These are phyloP conservation scores for Aechmea fasciata DNA, from an alignment of 176 grass and related monocot genomes.

Conservation along the genomic window DNA sequence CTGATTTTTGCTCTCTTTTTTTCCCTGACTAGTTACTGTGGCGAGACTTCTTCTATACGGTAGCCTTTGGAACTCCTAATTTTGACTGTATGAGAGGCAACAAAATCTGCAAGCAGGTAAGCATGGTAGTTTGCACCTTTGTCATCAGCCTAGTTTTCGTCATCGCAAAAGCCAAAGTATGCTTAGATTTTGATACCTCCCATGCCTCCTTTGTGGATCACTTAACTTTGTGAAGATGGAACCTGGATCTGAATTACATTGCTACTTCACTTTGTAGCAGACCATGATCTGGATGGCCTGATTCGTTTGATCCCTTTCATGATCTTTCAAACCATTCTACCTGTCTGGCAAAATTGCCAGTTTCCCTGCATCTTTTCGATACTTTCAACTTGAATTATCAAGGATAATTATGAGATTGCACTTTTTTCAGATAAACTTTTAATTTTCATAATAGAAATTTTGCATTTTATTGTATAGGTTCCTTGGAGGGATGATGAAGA, in stretches of 20 bases:
- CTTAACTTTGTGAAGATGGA: background rate
- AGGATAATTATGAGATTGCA: background rate
- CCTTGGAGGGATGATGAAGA: slow-evolving; percentile 64
- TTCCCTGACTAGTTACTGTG: slow-evolving; percentile 43
- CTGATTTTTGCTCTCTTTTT: background rate
- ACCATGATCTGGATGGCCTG: no score
- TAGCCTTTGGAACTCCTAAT: slow-evolving; percentile 71
- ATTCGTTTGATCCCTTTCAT: no score
- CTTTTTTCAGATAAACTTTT: background rate
- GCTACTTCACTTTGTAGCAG: no score
- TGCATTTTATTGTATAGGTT: slow-evolving; percentile 35
- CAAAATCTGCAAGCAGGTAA: slow-evolving; percentile 78
- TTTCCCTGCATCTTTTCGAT: background rate
- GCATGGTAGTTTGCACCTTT: background rate
- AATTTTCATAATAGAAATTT: background rate
- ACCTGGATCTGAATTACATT: background rate
- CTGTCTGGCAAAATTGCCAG: background rate
- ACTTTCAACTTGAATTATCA: background rate
- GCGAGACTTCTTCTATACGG: slow-evolving; percentile 84
- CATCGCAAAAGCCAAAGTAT: background rate
- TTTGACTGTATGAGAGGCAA: slow-evolving; percentile 82
- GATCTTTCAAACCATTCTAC: background rate
- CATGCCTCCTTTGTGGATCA: background rate
- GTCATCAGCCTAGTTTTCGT: background rate
- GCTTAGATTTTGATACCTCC: background rate